Evolutionary conservation across 768 basidiomycete species (phyloP).

Genomic region (Podaxis mareebaensis): DNA sequence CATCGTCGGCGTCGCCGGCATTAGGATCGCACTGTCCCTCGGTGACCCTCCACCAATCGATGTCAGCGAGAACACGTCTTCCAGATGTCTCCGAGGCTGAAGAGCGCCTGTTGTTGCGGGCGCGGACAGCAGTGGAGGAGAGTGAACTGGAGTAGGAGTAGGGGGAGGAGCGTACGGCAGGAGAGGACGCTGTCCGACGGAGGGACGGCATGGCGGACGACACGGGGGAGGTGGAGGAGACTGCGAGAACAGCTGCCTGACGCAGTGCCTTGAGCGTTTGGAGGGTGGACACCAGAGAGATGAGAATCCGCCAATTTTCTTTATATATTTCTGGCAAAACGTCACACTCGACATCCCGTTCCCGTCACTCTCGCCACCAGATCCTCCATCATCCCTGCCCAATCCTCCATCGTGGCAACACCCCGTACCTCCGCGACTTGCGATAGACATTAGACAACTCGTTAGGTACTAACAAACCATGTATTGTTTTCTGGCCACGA

Average conservation of each 20-base stretch:
- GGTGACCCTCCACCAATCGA: conserved; percentile 85
- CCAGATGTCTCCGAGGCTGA: conserved; percentile 64
- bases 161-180: conserved; percentile 67
- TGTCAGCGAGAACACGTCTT: conserved; percentile 79
- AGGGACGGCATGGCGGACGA: conserved; percentile 63
- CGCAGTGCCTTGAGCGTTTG: conserved; percentile 43
- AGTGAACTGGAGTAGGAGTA: conserved; percentile 50
- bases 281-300: conserved; percentile 33
- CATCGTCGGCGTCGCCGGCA: conserved; percentile 44
- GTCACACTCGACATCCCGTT: conserved; percentile 28
- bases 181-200: conserved; percentile 74
- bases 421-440: not conserved
- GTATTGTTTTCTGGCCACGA: not conserved
- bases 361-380: conserved; percentile 20
- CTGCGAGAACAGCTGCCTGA: conserved; percentile 45
- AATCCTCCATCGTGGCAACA: conserved; percentile 12
- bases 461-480: not conserved
- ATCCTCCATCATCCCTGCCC: conserved; percentile 25
- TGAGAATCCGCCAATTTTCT: conserved; percentile 31
- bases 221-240: conserved; percentile 22
- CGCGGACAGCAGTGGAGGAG: conserved; percentile 30
- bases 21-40: conserved; percentile 63
- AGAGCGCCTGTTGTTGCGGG: conserved; percentile 57
- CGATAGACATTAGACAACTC: not conserved
- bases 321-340: conserved; percentile 45